Conservation (phyloP, 2,329 filamentous ascomycete species). For the Pyrenophora tritici-repentis region DNA sequence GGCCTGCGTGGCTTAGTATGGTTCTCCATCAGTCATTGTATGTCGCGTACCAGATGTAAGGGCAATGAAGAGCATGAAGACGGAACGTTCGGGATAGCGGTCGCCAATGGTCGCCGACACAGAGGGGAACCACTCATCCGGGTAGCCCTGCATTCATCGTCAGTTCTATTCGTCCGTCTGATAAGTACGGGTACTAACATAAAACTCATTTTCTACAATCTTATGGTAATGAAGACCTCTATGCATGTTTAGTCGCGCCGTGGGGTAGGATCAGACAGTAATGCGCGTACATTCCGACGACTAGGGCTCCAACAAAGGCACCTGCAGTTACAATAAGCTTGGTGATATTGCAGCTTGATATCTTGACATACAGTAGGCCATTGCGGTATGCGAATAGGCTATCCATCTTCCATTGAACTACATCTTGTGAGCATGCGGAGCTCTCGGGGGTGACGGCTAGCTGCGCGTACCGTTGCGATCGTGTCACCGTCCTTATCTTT, state of each 20-base stretch:
- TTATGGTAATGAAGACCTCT: conserved; percentile 87
- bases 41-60: conserved; percentile 75
- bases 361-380: conserved; percentile 72
- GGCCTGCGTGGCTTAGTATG: conserved; percentile 61
- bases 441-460: conserved; percentile 29
- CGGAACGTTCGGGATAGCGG: conserved; percentile 91
- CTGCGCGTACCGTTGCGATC: conserved; percentile 59
- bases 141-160: conserved; percentile 52
- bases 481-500: conserved; percentile 67
- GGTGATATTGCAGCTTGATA: not conserved
- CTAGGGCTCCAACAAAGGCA: conserved; percentile 84
- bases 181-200: conserved; percentile 51
- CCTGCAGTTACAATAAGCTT: conserved; percentile 52
- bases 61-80: conserved; percentile 97
- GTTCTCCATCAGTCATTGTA: not conserved
- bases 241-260: conserved; percentile 28
- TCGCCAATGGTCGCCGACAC: conserved; percentile 97
- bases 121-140: conserved; percentile 94
- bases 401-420: conserved; percentile 87
- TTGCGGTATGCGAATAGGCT: conserved; percentile 80
- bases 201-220: conserved; percentile 97
- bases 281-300: conserved; percentile 66
- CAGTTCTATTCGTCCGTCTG: conserved; percentile 7
- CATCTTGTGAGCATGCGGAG: conserved; percentile 37
- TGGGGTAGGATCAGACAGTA: conserved; percentile 8